A percentile compares a stretch with the other conserved stretches of the same genome.
These are phyloP conservation scores for Citrus mangshanensis DNA, from an alignment of 345 rosid species.

Conservation along the genomic window DNA sequence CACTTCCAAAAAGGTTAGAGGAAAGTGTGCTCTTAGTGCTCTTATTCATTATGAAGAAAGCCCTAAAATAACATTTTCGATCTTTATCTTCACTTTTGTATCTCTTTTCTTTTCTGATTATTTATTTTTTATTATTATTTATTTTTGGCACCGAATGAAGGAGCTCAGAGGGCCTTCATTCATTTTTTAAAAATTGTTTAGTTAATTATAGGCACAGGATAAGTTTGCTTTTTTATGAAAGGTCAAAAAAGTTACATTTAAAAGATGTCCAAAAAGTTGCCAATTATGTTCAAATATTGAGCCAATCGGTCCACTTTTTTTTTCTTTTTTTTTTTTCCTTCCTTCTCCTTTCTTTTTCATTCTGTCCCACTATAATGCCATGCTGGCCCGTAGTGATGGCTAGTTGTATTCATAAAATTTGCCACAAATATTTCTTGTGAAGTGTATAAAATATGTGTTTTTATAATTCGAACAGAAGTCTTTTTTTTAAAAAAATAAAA, in stretches of 20 bases:
- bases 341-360: neutral
- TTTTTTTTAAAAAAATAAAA: too few relatives aligned
- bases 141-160: neutral
- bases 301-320: neutral
- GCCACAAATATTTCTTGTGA: neutral
- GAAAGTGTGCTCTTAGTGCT: neutral
- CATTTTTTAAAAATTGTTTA: neutral
- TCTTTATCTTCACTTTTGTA: too few relatives aligned
- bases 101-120: neutral
- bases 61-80: neutral
- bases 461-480: too few relatives aligned
- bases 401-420: neutral
- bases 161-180: neutral
- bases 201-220: neutral
- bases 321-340: too few relatives aligned
- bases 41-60: neutral
- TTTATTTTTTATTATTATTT: too few relatives aligned
- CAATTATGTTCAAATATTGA: neutral
- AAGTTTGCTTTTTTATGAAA: neutral
- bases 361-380: neutral
- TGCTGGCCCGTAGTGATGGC: too few relatives aligned
- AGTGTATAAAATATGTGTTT: too few relatives aligned
- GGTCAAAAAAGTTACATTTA: conserved; percentile 1
- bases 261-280: neutral
- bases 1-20: too few relatives aligned